Conservation (phyloP, 2,329 filamentous ascomycete species). For the Stemphylium vesicarium region DNA sequence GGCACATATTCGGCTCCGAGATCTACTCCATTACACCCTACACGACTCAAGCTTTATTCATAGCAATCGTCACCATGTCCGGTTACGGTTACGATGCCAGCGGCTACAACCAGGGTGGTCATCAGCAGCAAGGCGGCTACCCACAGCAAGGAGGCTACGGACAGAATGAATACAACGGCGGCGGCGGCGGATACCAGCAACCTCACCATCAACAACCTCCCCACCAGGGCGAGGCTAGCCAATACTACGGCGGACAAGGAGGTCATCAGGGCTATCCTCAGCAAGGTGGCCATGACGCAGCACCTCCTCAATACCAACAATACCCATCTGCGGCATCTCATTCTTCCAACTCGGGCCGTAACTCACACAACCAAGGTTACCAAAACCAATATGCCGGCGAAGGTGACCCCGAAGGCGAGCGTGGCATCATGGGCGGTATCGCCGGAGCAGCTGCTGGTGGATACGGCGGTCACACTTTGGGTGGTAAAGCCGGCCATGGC, state of each 20-base stretch:
- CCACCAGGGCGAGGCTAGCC: conserved; percentile 14
- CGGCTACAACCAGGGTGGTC: conserved; percentile 10
- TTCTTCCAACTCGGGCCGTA: conserved; percentile 30
- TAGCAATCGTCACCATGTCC: conserved; percentile 14
- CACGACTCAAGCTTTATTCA: neutral
- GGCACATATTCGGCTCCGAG: neutral
- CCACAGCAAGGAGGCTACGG: conserved; percentile 12
- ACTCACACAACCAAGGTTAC: conserved; percentile 31
- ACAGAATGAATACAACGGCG: conserved; percentile 13
- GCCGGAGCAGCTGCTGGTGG: conserved; percentile 37
- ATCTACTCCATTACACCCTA: neutral
- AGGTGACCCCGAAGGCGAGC: conserved; percentile 32
- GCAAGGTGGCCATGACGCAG: conserved; percentile 11
- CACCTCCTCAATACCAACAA: conserved; percentile 24
- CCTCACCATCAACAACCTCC: conserved; percentile 9
- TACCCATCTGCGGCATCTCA: conserved; percentile 27
- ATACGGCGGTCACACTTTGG: conserved; percentile 35
- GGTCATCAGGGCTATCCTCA: conserved; percentile 18
- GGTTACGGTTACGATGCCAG: conserved; percentile 12
- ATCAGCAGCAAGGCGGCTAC: conserved; percentile 4
- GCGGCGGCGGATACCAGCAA: conserved; percentile 17
- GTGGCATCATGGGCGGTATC: conserved; percentile 35
- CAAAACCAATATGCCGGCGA: conserved; percentile 31
- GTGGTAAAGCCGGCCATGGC: conserved; percentile 33
- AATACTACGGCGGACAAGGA: conserved; percentile 21